Evolutionary conservation across 805 yeast species (phyloP).

Genomic region (Pichia pseudocactophila): DNA sequence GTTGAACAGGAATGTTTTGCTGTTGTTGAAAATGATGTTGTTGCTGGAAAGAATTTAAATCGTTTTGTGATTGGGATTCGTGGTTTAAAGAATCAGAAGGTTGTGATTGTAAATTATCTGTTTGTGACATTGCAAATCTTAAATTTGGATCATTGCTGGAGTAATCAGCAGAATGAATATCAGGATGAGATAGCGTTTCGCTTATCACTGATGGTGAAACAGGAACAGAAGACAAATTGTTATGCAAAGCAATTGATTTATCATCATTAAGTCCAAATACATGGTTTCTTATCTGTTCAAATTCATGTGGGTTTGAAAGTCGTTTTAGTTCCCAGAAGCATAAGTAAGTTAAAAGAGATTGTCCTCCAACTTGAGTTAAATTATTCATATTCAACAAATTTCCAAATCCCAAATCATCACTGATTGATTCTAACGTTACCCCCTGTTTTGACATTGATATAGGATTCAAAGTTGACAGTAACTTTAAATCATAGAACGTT

Average conservation of each 20-base stretch:
- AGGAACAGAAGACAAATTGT: too few species aligned
- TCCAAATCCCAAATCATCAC: slow-evolving; percentile 64
- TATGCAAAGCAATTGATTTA: not conserved
- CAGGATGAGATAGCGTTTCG: too few species aligned
- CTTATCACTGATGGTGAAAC: too few species aligned
- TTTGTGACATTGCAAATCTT: too few species aligned
- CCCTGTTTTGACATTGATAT: slow-evolving; percentile 6
- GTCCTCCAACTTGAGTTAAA: slow-evolving; percentile 54
- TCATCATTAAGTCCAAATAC: slow-evolving; percentile 27
- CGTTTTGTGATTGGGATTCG: not conserved
- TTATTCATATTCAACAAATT: slow-evolving; percentile 38
- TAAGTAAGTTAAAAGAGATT: slow-evolving; percentile 51
- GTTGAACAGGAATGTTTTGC: slow-evolving; percentile 1
- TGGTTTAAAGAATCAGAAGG: too few species aligned
- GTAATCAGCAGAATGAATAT: too few species aligned
- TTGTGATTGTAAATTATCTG: too few species aligned
- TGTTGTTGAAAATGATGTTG: not conserved
- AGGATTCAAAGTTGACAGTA: slow-evolving; percentile 29
- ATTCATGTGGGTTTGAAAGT: slow-evolving; percentile 15
- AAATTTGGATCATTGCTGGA: too few species aligned
- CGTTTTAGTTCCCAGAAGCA: slow-evolving; percentile 51
- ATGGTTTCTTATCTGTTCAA: slow-evolving; percentile 19
- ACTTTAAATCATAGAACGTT: slow-evolving; percentile 72
- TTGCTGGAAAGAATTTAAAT: not conserved
- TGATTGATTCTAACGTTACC: slow-evolving; percentile 48